phyloP scores from a whole-genome alignment of 2,329 filamentous ascomycete species.

The Drechslera avenae region DNA sequence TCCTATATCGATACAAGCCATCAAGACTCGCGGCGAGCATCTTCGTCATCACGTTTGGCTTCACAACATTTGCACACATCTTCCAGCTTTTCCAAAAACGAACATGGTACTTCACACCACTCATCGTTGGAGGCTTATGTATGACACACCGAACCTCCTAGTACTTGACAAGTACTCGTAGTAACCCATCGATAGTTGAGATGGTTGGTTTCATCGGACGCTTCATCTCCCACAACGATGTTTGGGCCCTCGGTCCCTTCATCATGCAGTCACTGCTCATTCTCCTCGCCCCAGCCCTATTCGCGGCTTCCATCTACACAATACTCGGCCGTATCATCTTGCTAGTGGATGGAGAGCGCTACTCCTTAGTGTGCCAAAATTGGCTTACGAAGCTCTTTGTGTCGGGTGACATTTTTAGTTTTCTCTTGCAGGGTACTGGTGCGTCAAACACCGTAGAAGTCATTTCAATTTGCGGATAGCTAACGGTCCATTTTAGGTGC shows the following conservation, averaged over 20 bases:
- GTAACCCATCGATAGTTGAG: conserved; percentile 49
- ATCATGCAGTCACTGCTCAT: conserved; percentile 52
- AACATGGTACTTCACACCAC: conserved; percentile 59
- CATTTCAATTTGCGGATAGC: conserved; percentile 25
- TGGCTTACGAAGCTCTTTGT: conserved; percentile 56
- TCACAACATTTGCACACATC: conserved; percentile 49
- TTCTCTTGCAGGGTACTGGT: conserved; percentile 48
- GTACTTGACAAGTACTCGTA: too few relatives aligned
- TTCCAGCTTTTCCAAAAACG: conserved; percentile 50
- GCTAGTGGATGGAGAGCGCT: conserved; percentile 45
- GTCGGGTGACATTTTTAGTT: conserved; percentile 53
- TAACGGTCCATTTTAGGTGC: conserved; percentile 16
- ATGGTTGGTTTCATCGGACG: conserved; percentile 58
- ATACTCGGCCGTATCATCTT: conserved; percentile 54
- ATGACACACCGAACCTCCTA: conserved; percentile 18
- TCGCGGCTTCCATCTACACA: conserved; percentile 58
- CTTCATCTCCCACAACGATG: conserved; percentile 43
- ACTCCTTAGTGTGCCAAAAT: conserved; percentile 46
- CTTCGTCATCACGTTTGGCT: conserved; percentile 54
- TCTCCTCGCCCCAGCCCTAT: conserved; percentile 54
- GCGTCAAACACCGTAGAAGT: conserved; percentile 18
- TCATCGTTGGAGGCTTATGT: conserved; percentile 58
- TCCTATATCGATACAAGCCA: conserved; percentile 48
- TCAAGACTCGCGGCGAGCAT: conserved; percentile 53
- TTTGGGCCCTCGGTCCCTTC: conserved; percentile 49